These are phyloP conservation scores for Lipomyces mesembrius DNA, from an alignment of 805 yeast species.

Conservation along the genomic window DNA sequence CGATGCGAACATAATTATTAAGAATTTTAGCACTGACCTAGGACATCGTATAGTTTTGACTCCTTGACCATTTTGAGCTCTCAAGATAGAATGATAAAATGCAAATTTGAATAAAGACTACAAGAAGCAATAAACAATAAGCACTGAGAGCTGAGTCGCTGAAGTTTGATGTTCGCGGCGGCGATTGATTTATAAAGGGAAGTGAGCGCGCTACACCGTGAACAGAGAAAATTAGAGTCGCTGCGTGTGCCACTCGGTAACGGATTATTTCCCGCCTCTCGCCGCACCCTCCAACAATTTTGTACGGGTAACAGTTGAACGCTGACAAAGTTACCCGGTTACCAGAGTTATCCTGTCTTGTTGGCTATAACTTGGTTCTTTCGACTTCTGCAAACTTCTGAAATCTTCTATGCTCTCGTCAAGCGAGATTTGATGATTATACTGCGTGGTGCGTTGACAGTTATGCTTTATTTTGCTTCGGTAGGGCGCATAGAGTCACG, in stretches of 20 bases:
- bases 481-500: no score
- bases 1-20: neutral
- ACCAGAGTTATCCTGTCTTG: neutral
- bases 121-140: neutral
- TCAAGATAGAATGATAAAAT: neutral
- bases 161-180: neutral
- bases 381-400: constrained; percentile 9
- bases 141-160: neutral
- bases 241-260: neutral
- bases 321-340: neutral
- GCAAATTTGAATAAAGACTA: neutral
- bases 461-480: neutral
- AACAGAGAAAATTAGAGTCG: constrained; percentile 1
- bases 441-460: neutral
- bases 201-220: neutral
- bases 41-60: constrained; percentile 63
- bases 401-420: constrained; percentile 5
- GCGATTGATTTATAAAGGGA: neutral
- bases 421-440: neutral
- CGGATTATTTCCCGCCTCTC: neutral
- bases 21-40: constrained; percentile 49
- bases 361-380: neutral
- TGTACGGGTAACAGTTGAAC: neutral
- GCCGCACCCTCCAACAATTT: neutral
- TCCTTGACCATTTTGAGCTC: constrained; percentile 64